Evolutionary conservation across 495 filamentous ascomycete species (phyloP), one percentile per base, ranked within the genome.

Genomic region (Penicillium simplicissimum): DNA sequence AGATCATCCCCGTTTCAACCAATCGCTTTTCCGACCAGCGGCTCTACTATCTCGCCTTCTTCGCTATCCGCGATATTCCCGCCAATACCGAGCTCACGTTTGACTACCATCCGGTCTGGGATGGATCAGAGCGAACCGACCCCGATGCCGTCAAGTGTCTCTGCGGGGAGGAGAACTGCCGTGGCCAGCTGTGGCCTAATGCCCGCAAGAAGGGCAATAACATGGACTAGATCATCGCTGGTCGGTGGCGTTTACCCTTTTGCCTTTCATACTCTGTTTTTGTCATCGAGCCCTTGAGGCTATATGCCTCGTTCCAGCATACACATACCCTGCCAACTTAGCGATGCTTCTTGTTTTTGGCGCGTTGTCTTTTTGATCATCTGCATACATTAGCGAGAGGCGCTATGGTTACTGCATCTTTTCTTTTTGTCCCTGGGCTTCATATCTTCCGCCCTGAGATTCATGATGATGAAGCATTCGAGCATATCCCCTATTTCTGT

Each of bases 11-110:
- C 0, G 90, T 95, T 0, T 90, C 91, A 8, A 88, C 86, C 17
- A 90, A 92, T 62, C 52, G 63, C 8, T 87, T 90, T 49, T 82
- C 84, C 4, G 91, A 96, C 60, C 80, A 85, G 31, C 79, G 83
- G 14, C 78, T 97, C 11, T 96, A 97, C 67, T 89, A 97, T 59
- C 76, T 98, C 3, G 93, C 92, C 0, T 87, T 97, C 62, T 98
- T 98, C 63, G 90, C 94, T 0, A 75, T 86, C 8, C 69, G 81
- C 9, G 85, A 90, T 36, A 92, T 98, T 31, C 75, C 80, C 0
- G 80, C 85, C 2, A 81, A 79, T 3, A 87, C 86, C 7, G 93
- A 98, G 68, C 66, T 98, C 11, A 96, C 90, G 0, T 97, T 98
- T 57, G 91, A 96, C 66, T 98, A 98, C 63, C 83, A 85, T 37